These are phyloP conservation scores for Phoma herbarum DNA, from an alignment of 2,329 filamentous ascomycete species.

Conservation along the genomic window DNA sequence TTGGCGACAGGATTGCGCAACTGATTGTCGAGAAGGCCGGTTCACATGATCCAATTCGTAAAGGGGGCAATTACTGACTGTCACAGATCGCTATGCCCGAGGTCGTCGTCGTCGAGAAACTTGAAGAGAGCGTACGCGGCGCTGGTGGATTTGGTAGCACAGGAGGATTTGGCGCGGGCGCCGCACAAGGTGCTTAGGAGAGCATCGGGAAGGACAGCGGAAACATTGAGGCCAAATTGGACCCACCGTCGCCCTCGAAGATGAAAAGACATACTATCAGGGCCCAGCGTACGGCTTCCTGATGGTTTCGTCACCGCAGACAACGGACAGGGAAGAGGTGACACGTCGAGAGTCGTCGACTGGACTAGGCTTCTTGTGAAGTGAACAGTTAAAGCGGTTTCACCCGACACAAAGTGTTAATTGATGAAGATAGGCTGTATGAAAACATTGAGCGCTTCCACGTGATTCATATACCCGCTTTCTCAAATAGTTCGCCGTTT, in stretches of 20 bases:
- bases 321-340: not conserved
- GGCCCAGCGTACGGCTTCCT: not conserved
- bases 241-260: not conserved
- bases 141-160: slow-evolving; percentile 69
- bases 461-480: too few species aligned
- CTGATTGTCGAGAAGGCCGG: slow-evolving; percentile 83
- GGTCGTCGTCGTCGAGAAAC: slow-evolving; percentile 84
- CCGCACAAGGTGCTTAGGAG: slow-evolving; percentile 3
- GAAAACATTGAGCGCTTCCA: too few species aligned
- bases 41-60: not conserved
- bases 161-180: slow-evolving; percentile 45
- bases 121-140: slow-evolving; percentile 90
- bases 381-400: not conserved
- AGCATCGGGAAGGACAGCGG: not conserved
- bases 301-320: not conserved
- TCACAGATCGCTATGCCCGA: slow-evolving; percentile 85
- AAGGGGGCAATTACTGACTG: slow-evolving; percentile 19
- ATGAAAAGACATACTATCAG: not conserved
- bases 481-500: too few species aligned
- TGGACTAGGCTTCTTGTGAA: not conserved
- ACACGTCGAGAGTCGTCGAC: not conserved
- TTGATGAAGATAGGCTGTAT: too few species aligned
- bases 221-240: not conserved
- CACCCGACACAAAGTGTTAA: too few species aligned
- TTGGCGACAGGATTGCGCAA: slow-evolving; percentile 92